phyloP scores from a whole-genome alignment of 2,329 filamentous ascomycete genomes.

The Aspergillus sp. region DNA sequence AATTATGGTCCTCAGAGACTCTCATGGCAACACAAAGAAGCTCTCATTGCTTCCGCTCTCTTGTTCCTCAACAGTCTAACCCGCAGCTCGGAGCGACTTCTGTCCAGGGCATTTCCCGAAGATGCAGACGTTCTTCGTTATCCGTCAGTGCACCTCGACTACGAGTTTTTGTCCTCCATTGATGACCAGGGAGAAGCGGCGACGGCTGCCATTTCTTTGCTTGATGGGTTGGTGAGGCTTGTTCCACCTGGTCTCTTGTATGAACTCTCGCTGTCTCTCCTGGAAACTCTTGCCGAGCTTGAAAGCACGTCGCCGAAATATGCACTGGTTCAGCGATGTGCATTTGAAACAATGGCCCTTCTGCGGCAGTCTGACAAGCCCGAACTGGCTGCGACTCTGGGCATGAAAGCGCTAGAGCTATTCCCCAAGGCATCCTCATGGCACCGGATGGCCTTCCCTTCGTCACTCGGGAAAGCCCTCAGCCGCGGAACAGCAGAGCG shows the following conservation, averaged over 20 bases:
- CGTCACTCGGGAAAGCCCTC: neutral
- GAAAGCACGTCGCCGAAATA: neutral
- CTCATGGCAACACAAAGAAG: neutral
- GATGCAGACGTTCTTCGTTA: neutral
- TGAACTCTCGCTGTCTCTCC: neutral
- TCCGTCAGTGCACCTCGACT: conserved; percentile 4
- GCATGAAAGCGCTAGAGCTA: neutral
- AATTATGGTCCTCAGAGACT: neutral
- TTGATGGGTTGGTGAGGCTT: neutral
- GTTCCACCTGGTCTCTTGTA: neutral
- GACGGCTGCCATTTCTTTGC: neutral
- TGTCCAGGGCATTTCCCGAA: neutral
- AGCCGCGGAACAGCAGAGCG: neutral
- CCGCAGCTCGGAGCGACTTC: neutral
- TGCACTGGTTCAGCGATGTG: neutral
- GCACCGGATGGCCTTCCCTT: neutral
- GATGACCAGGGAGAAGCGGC: neutral
- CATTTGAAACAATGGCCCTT: neutral
- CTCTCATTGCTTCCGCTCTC: neutral
- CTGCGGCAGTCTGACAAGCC: neutral
- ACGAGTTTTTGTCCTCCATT: conserved; percentile 3
- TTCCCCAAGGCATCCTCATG: neutral
- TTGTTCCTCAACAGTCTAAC: neutral
- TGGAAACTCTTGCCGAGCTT: neutral
- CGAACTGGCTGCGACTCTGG: neutral